Evolutionary conservation across 345 rosid species (phyloP).

Genomic region (Eucalyptus regnans): DNA sequence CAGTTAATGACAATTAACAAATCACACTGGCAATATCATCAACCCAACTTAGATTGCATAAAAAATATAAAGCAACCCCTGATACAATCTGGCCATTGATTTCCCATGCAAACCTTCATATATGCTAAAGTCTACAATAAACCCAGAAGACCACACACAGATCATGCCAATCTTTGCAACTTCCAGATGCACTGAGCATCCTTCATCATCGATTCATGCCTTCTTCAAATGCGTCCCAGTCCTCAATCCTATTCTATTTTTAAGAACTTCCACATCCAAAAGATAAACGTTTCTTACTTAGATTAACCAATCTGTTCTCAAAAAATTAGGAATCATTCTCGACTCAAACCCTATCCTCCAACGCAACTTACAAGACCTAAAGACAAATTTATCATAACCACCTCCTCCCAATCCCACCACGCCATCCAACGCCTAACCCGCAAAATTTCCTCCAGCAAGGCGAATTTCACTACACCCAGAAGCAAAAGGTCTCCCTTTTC

Average conservation of each 20-base stretch:
- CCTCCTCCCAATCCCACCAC: neutral
- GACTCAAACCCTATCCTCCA: neutral
- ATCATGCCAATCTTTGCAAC: neutral
- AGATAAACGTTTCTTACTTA: neutral
- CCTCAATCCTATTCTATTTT: neutral
- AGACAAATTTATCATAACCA: neutral
- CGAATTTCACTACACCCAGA: neutral
- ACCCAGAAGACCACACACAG: neutral
- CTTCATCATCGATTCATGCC: neutral
- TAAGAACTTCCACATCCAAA: neutral
- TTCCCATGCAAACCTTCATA: neutral
- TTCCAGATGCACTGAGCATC: neutral
- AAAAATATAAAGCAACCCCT: neutral
- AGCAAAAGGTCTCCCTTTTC: neutral
- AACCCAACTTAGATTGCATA: neutral
- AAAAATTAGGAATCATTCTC: neutral
- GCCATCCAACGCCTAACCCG: neutral
- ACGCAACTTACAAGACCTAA: neutral
- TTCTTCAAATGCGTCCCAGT: neutral
- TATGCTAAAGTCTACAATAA: neutral
- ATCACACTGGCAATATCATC: neutral
- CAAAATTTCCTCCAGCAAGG: neutral
- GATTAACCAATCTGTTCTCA: neutral
- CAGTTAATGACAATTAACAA: neutral
- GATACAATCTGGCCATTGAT: neutral